A percentile compares a stretch with the other conserved stretches of the same genome.
These are phyloP conservation scores for Colletotrichum trifolii DNA, from an alignment of 2,329 filamentous ascomycete species.

Conservation along the genomic window DNA sequence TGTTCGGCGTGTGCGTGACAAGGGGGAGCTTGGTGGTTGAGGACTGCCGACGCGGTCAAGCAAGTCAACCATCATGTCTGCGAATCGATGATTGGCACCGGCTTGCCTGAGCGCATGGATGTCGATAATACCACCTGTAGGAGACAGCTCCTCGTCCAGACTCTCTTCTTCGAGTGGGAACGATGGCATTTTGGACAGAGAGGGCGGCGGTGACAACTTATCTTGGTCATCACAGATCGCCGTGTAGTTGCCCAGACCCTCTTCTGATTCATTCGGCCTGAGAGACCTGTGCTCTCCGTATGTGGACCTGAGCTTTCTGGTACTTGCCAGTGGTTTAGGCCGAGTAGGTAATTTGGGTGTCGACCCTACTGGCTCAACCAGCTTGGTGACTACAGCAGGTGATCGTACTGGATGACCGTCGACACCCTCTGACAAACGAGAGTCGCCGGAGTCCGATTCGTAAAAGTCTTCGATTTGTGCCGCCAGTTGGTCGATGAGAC, in stretches of 20 bases:
- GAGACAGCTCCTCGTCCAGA: slow-evolving; percentile 50
- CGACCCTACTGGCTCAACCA: background rate
- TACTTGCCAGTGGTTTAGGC: slow-evolving; percentile 20
- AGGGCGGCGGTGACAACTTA: slow-evolving; percentile 29
- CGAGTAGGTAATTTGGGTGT: slow-evolving; percentile 23
- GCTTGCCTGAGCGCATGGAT: slow-evolving; percentile 75
- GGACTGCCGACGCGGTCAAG: slow-evolving; percentile 69
- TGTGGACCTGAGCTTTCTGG: slow-evolving; percentile 31
- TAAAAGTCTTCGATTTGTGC: slow-evolving; percentile 32
- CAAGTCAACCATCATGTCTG: slow-evolving; percentile 74
- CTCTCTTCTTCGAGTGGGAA: slow-evolving; percentile 56
- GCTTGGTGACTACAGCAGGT: background rate
- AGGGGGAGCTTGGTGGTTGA: slow-evolving; percentile 53
- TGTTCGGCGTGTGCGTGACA: slow-evolving; percentile 65
- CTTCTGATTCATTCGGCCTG: slow-evolving; percentile 44
- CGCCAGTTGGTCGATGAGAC: slow-evolving; percentile 36
- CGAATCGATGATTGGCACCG: slow-evolving; percentile 73
- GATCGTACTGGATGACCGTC: background rate
- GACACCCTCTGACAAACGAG: background rate
- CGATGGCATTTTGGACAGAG: slow-evolving; percentile 31
- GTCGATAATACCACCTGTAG: slow-evolving; percentile 65
- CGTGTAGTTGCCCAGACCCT: slow-evolving; percentile 39
- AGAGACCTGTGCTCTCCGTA: slow-evolving; percentile 45
- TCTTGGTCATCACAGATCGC: slow-evolving; percentile 39
- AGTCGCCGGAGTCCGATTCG: slow-evolving; percentile 30